Conservation (phyloP, 2,329 filamentous ascomycete genomes). For the Colletotrichum ledebouriae region DNA sequence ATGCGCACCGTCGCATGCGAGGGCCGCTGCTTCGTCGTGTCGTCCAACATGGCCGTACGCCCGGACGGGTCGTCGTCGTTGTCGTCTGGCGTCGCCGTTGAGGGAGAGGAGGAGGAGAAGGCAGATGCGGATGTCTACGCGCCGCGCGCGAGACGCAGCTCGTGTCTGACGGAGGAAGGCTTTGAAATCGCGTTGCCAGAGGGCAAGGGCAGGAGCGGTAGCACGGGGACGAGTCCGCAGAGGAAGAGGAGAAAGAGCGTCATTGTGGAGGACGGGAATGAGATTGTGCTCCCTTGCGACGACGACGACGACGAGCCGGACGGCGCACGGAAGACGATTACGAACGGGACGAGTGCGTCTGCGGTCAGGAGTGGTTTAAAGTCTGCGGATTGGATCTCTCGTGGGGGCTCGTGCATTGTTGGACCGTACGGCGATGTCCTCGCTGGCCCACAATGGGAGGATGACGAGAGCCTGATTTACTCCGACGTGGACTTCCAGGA, state of each 20-base stretch:
- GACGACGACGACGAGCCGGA: slow-evolving; percentile 43
- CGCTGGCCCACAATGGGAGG: slow-evolving; percentile 87
- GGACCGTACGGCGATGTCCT: slow-evolving; percentile 84
- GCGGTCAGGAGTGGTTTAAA: neutral
- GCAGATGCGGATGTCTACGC: slow-evolving; percentile 7
- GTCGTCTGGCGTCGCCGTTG: neutral
- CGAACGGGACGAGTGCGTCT: slow-evolving; percentile 13
- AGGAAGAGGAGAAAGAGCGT: slow-evolving; percentile 56
- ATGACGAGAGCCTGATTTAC: slow-evolving; percentile 75
- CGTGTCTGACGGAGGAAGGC: slow-evolving; percentile 60
- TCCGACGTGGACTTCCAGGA: slow-evolving; percentile 89
- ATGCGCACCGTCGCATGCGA: slow-evolving; percentile 87
- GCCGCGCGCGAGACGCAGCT: slow-evolving; percentile 51
- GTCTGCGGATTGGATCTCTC: slow-evolving; percentile 66
- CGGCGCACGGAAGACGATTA: slow-evolving; percentile 24
- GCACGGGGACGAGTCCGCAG: slow-evolving; percentile 34
- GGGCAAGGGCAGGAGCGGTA: slow-evolving; percentile 4
- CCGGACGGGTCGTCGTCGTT: slow-evolving; percentile 54
- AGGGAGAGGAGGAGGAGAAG: neutral
- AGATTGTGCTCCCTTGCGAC: slow-evolving; percentile 62
- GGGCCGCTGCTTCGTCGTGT: slow-evolving; percentile 87
- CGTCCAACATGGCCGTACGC: slow-evolving; percentile 84
- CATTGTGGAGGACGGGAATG: slow-evolving; percentile 67
- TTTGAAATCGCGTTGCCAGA: slow-evolving; percentile 61
- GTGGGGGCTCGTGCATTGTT: slow-evolving; percentile 87